Base-by-base conservation (phyloP, 306 rosid species). In the Carpinus fangiana region DNA sequence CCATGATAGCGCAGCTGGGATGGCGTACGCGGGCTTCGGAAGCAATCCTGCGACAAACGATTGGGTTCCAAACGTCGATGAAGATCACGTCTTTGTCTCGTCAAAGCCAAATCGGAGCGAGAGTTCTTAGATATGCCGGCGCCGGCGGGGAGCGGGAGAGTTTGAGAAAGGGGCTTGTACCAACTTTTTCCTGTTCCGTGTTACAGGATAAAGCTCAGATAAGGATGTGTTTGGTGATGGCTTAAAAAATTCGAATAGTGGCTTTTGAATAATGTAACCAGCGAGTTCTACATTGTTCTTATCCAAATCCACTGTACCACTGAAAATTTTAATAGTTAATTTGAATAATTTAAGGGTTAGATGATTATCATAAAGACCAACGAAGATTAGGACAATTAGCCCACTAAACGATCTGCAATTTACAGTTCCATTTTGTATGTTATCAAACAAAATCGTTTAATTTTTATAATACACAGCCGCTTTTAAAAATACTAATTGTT, bases 21-120 rank as follows among this genome's bases (percentile, higher is more conserved):
- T 41, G 38, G 78, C 64, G 8, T 14, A 17, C 26, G 43, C n/a
- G 28, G 85, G 51, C 66, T 76, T 73, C 73, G 88, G 79, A 85
- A 80, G 97, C 81, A 93, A 93, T 76, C 97, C 96, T 6, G 97
- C 97, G 47, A 93, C 92, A 2, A 93, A 93, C 61, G 97, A 93
- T 18, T 93, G 97, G 97, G 80, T 86, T 82, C 96, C 97, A 0
- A 82, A 48, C 21, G 46, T 41, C 56, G 82, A 85, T 75, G 86
- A 75, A 56, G 60, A 81, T 74, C 80, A 76, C 87, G 88, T 65
- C 23, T 70, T 82, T 18, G 67, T 75, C 1, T 84, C 90, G 6
- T 62, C 83, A 20, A 82, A 89, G 80, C 88, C 90, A 43, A 89
- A 82, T 78, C 78, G 92, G 79, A 85, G 91, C 56, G 91, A 88